Base-by-base conservation (phyloP, 2,329 filamentous ascomycete genomes). In the Aspergillus proliferans region DNA sequence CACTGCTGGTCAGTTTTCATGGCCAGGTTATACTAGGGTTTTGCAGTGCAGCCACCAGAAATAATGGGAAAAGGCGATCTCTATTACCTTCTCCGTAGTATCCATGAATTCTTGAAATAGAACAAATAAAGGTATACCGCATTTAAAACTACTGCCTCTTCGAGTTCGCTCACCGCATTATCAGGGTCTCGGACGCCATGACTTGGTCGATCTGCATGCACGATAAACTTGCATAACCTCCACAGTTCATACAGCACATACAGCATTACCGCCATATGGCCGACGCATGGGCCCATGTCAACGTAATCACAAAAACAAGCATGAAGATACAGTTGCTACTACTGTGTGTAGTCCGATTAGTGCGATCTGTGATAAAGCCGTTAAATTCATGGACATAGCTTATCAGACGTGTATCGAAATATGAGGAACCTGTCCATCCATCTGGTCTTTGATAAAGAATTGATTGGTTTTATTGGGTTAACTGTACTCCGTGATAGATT, bases 341-440 rank as follows among this genome's bases (percentile, higher is more conserved):
- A 93, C 88, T 0, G 80, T 92, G 10, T 93, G 87, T 57, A 89
- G 84, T 49, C 89, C 89, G 0, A 84, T 94, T 45, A 89, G 94
- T 68, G 89, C 95, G 26, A 30, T 10, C 26, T 30, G 84, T 95
- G 71, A 94, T 94, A 77, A 95, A 89, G 8, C 78, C 87, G 21
- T 81, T 94, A 61, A 95, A 5, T 9, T 30, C 26, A 12, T 30
- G 4, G 26, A 12, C 26, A 30, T 12, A 12, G 12, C 26, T 30
- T 12, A 30, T 30, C 95, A 89, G 53, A 47, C 67, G 73, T 39
- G 67, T 72, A 52, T 62, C 73, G 53, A 69, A 79, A 55, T 75
- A 79, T 12, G 10, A 22, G 93, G 26, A 55, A 49, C 56, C 9
- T n/a, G 80, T 3, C 74, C 73, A 48, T 67, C 90, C 19, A 70